These are phyloP conservation scores for Euclidium syriacum DNA, from an alignment of 345 rosid species.

Conservation along the genomic window DNA sequence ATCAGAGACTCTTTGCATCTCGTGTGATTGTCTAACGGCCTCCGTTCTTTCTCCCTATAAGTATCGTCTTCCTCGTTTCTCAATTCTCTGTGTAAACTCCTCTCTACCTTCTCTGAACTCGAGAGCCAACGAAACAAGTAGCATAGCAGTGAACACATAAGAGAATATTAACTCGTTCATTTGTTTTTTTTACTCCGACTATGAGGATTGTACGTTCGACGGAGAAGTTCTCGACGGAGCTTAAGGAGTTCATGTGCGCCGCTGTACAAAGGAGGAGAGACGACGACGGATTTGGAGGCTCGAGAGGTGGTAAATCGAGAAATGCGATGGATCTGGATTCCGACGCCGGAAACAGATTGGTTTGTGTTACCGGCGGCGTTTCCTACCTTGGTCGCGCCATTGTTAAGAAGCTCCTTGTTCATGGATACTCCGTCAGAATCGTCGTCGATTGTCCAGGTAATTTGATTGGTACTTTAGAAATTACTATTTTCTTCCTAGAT, in stretches of 20 bases:
- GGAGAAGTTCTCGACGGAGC: slow-evolving; percentile 16
- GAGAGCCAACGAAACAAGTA: background rate
- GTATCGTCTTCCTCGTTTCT: background rate
- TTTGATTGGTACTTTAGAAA: background rate
- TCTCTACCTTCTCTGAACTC: background rate
- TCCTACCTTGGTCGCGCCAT: slow-evolving; percentile 67
- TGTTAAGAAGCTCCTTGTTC: slow-evolving; percentile 53
- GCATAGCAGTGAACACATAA: background rate
- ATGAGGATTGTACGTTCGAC: slow-evolving; percentile 29
- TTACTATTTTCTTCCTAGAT: background rate
- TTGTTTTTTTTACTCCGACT: background rate
- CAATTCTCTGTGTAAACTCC: slow-evolving; percentile 7
- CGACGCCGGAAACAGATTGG: slow-evolving; percentile 35
- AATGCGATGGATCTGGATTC: slow-evolving; percentile 20
- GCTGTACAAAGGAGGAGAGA: slow-evolving; percentile 33
- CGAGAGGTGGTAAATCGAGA: slow-evolving; percentile 10
- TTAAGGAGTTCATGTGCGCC: slow-evolving; percentile 29
- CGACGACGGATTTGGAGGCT: slow-evolving; percentile 23
- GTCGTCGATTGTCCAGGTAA: slow-evolving; percentile 56
- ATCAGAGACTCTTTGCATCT: slow-evolving; percentile 9
- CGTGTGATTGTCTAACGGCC: slow-evolving; percentile 18
- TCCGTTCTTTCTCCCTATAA: background rate
- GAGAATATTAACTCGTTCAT: background rate
- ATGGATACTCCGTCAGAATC: slow-evolving; percentile 67
- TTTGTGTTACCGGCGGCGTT: slow-evolving; percentile 80